Evolutionary conservation across 129 eudicot species (phyloP).

Genomic region (Chrysanthemum seticuspe): DNA sequence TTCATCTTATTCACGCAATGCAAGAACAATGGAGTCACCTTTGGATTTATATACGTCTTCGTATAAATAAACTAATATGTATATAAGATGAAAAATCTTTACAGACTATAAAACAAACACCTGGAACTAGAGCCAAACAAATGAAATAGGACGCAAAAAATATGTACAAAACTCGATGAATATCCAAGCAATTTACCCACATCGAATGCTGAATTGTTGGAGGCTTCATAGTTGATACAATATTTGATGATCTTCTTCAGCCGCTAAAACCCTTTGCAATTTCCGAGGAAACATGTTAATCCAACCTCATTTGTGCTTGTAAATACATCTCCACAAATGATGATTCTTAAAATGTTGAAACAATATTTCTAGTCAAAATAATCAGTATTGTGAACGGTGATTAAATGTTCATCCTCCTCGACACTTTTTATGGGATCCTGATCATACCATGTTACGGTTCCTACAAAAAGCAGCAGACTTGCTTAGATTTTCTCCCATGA

Average conservation of each 20-base stretch:
- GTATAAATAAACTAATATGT: slow-evolving; percentile 19
- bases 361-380: slow-evolving; percentile 42
- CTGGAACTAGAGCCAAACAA: slow-evolving; percentile 18
- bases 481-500: not conserved
- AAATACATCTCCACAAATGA: slow-evolving; percentile 16
- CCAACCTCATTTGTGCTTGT: slow-evolving; percentile 5
- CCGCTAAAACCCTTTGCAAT: slow-evolving; percentile 16
- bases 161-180: slow-evolving; percentile 37
- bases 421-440: slow-evolving; percentile 48
- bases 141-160: slow-evolving; percentile 15
- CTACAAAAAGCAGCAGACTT: slow-evolving; percentile 39
- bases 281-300: slow-evolving; percentile 1
- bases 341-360: slow-evolving; percentile 1
- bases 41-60: not conserved
- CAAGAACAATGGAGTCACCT: not conserved
- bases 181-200: slow-evolving; percentile 6
- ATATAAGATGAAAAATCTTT: slow-evolving; percentile 21
- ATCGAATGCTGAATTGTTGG: slow-evolving; percentile 18
- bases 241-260: slow-evolving; percentile 14
- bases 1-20: slow-evolving; percentile 9
- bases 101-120: slow-evolving; percentile 22
- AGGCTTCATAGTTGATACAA: slow-evolving; percentile 23
- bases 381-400: slow-evolving; percentile 60
- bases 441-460: slow-evolving; percentile 63
- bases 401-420: slow-evolving; percentile 59